A percentile compares a stretch with the other conserved stretches of the same genome.
Evolutionary conservation across 2,329 filamentous ascomycete species (phyloP).

Genomic region (Alternaria triticina): DNA sequence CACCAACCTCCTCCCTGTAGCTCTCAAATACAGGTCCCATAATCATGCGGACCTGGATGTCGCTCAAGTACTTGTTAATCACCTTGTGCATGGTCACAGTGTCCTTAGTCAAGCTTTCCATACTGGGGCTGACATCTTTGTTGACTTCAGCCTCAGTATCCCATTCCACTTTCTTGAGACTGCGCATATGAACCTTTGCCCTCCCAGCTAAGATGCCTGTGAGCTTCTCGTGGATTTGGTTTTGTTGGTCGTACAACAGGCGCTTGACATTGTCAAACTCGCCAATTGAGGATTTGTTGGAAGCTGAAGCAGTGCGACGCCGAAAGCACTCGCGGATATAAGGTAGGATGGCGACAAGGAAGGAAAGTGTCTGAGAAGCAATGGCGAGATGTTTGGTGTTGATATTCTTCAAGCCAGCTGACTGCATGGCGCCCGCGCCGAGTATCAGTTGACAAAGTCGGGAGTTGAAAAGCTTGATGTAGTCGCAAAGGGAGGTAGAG

Average conservation of each 20-base stretch:
- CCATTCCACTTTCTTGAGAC: conserved; percentile 79
- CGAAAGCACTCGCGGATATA: conserved; percentile 92
- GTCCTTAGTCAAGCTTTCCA: conserved; percentile 87
- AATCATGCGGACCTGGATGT: conserved; percentile 78
- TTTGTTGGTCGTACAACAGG: conserved; percentile 86
- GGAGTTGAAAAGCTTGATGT: conserved; percentile 93
- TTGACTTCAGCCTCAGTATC: conserved; percentile 58
- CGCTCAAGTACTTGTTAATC: conserved; percentile 79
- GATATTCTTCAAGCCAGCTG: conserved; percentile 92
- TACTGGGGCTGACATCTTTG: conserved; percentile 68
- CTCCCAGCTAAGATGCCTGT: conserved; percentile 90
- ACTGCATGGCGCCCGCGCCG: conserved; percentile 87
- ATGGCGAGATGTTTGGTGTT: conserved; percentile 88
- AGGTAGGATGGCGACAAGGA: conserved; percentile 84
- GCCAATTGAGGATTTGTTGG: conserved; percentile 61
- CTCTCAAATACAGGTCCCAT: conserved; percentile 84
- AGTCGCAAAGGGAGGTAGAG: conserved; percentile 78
- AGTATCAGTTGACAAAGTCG: conserved; percentile 95
- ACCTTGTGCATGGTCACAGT: conserved; percentile 85
- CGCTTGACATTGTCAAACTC: conserved; percentile 90
- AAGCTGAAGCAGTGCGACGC: conserved; percentile 63
- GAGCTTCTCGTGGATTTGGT: conserved; percentile 88
- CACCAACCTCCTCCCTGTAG: conserved; percentile 80
- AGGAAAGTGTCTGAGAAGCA: conserved; percentile 85
- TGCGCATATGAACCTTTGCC: conserved; percentile 74